Base-by-base conservation (phyloP, 169 alveolate genomes). In the Cryptosporidium parvum region DNA sequence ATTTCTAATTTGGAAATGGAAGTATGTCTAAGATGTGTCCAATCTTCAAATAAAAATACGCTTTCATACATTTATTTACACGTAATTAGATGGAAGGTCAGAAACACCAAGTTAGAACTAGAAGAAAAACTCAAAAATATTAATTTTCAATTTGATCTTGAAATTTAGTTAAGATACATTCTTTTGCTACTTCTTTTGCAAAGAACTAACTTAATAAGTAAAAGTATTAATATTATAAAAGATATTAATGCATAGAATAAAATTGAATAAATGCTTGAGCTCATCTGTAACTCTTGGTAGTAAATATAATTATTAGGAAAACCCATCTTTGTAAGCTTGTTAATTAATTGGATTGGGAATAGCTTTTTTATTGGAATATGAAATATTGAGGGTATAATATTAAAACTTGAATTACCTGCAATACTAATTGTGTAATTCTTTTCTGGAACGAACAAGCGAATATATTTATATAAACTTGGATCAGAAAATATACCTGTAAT, bases 371-470 rank as follows among this genome's bases (percentile, higher is more conserved):
- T 65, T 26, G 80, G 89, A 26, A 26, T 37, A 29, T 80, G 75
- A 42, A 80, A 80, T 39, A 80, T 42, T 37, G 89, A 45, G 26
- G 89, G 89, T 16, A 80, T 31, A 29, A 80, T 80, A 80, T 80
- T 80, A 3, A 80, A 21, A 8, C 44, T 65, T 12, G 45, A n/a
- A 39, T 42, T 14, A 29, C 44, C 42, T 31, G 51, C 23, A 61
- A 80, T 31, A 21, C 31, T 23, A 5, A 80, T 21, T 14, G 21
- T 37, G 44, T 29, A 59, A 62, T 61, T 23, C 48, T 62, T 65
- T 12, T 80, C 67, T 29, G 75, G 56, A 52, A 33, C 33, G 33
- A 56, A 73, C 21, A 56, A 26, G 5, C 58, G 9, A 29, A 59
- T 37, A 31, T 56, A 62, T 26, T 80, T 80, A 67, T 80, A 80